phyloP scores from a whole-genome alignment of 345 rosid species.

The Conringia planisiliqua region DNA sequence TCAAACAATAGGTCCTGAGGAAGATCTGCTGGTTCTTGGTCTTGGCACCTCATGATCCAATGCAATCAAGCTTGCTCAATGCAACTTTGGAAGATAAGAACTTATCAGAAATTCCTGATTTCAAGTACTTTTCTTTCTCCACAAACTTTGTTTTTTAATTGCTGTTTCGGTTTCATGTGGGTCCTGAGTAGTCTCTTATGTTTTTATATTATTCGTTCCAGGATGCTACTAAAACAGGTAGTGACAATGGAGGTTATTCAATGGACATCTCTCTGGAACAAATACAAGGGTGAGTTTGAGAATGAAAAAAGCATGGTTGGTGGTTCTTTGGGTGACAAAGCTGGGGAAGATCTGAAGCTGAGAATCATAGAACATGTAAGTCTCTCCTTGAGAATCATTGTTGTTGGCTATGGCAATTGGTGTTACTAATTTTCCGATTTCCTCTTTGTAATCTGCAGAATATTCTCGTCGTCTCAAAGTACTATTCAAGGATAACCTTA shows the following conservation, averaged over 20 bases:
- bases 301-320: constrained; percentile 80
- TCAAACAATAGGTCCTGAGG: constrained; percentile 54
- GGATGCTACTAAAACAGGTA: constrained; percentile 81
- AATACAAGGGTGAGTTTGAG: constrained; percentile 81
- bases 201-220: constrained; percentile 10
- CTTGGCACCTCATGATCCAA: constrained; percentile 81
- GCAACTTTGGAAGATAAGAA: constrained; percentile 82
- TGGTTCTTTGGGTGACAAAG: constrained; percentile 85
- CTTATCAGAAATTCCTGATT: constrained; percentile 72
- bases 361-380: constrained; percentile 95
- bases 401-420: not conserved
- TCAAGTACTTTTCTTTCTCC: constrained; percentile 45
- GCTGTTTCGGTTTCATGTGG: not conserved
- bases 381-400: not conserved
- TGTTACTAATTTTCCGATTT: not conserved
- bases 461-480: constrained; percentile 94
- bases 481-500: constrained; percentile 82
- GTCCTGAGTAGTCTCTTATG: not conserved
- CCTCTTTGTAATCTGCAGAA: constrained; percentile 52
- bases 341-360: constrained; percentile 86
- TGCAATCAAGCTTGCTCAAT: constrained; percentile 92
- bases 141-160: not conserved
- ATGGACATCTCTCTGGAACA: constrained; percentile 94
- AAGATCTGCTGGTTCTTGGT: constrained; percentile 90
- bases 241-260: constrained; percentile 98